A percentile compares a stretch with the other conserved stretches of the same genome.
Evolutionary conservation across 1,139 yeast species (phyloP).

Genomic region (Ogataea hybrid): DNA sequence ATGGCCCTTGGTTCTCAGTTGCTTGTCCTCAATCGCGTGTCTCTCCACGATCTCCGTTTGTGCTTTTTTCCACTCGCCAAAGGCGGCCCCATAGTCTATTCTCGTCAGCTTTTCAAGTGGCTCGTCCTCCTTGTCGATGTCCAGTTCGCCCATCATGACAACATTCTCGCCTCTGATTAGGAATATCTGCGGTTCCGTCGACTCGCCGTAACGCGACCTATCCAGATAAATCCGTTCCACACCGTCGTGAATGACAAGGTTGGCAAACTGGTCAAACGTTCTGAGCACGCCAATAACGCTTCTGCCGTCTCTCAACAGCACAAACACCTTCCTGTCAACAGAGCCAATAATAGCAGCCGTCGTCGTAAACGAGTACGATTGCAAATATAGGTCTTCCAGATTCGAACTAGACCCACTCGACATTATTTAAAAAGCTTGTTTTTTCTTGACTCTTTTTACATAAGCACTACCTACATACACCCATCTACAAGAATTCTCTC

Average conservation of each 20-base stretch:
- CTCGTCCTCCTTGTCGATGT: constrained; percentile 81
- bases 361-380: constrained; percentile 87
- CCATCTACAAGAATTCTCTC: constrained; percentile 57
- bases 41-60: constrained; percentile 12
- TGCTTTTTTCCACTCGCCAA: constrained; percentile 21
- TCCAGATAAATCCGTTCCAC: constrained; percentile 76
- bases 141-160: constrained; percentile 93
- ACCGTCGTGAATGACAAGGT: constrained; percentile 88
- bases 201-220: constrained; percentile 66
- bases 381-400: constrained; percentile 46
- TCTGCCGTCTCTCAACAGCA: constrained; percentile 86
- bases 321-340: constrained; percentile 86
- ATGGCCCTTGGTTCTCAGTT: constrained; percentile 13
- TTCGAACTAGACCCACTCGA: constrained; percentile 17
- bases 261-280: constrained; percentile 95
- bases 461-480: constrained; percentile 5
- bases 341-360: constrained; percentile 96
- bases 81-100: constrained; percentile 61
- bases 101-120: constrained; percentile 57
- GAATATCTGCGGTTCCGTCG: constrained; percentile 59
- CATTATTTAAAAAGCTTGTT: constrained; percentile 4
- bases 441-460: constrained; percentile 4
- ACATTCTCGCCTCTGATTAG: constrained; percentile 97
- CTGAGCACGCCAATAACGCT: constrained; percentile 86
- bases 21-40: constrained; percentile 17